phyloP scores from a whole-genome alignment of 495 filamentous ascomycete species.

The Penicillium dipodomyicola region DNA sequence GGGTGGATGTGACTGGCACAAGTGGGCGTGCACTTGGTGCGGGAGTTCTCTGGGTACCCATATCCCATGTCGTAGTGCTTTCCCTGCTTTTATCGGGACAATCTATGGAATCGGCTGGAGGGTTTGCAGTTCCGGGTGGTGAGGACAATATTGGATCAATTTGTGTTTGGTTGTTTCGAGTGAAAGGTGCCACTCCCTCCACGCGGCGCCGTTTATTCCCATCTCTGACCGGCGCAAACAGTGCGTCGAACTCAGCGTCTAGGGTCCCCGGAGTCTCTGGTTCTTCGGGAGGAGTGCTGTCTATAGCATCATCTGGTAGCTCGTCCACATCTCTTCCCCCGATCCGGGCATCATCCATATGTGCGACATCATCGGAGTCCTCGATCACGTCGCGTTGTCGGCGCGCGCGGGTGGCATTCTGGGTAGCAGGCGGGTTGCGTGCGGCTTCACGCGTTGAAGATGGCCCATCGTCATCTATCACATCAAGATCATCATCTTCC shows the following conservation, averaged over 20 bases:
- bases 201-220: conserved; percentile 34
- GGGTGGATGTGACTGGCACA: conserved; percentile 18
- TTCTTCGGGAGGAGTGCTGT: conserved; percentile 24
- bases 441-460: conserved; percentile 19
- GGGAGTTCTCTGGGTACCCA: conserved; percentile 10
- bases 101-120: not conserved
- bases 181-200: conserved; percentile 3
- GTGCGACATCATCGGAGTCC: conserved; percentile 31
- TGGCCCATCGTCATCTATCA: conserved; percentile 25
- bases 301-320: conserved; percentile 16
- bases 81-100: conserved; percentile 3
- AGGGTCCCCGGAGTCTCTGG: conserved; percentile 11
- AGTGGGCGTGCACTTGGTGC: conserved; percentile 4
- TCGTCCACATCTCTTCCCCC: not conserved
- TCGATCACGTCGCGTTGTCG: conserved; percentile 38
- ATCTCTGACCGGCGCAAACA: conserved; percentile 28
- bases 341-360: conserved; percentile 1
- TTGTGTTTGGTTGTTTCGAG: not conserved
- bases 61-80: not conserved
- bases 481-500: conserved; percentile 17
- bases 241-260: conserved; percentile 31
- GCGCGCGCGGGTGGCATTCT: conserved; percentile 11
- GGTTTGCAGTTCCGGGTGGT: conserved; percentile 19
- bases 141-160: conserved; percentile 18
- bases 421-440: conserved; percentile 10